Base-by-base conservation (phyloP, 805 yeast species). In the Diddensiella santjacobensis region DNA sequence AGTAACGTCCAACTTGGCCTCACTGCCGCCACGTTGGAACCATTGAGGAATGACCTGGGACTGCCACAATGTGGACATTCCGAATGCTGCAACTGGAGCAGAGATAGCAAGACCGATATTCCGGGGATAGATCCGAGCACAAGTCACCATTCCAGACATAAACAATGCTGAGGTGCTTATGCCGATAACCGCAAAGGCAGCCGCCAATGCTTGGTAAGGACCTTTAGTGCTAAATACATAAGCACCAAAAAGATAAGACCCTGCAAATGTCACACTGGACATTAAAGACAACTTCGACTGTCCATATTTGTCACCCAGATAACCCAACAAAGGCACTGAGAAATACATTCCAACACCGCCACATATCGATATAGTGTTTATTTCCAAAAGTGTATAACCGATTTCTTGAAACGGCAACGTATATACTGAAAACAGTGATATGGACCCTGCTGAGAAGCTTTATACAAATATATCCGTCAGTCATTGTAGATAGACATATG, bases 1-100 rank as follows among this genome's bases (percentile, higher is more conserved):
- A 8, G 23, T 38, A 3, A 56, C 52, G 30, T 52, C 55, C 41
- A 46, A 41, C 6, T 57, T 57, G 1, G 44, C 51, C 0, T 52
- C 54, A 3, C 52, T 30, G 19, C 53, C 58, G 44, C 66, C 54
- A 15, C 20, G 15, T 54, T 64, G 64, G 57, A 81, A 71, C 61
- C 65, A 69, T 11, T 13, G 22, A 5, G 54, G 52, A 20, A 74
- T 61, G 40, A 78, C 61, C 62, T 81, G 89, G 0, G 96, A 76
- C 2, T 86, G 84, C 42, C 90, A 65, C 47, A 93, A 70, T 1
- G 95, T 78, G 3, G 95, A 84, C 24, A 88, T 60, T 1, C 98
- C 99, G 64, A 84, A 90, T 53, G 84, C 84, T 0, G 95, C 79
- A 2, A 91, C 90, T 0, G 99, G 99, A 40, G 85, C 75, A 45